Evolutionary conservation across 2,329 filamentous ascomycete species (phyloP), one percentile per base, ranked within the genome.

Genomic region (Aplosporella prunicola): DNA sequence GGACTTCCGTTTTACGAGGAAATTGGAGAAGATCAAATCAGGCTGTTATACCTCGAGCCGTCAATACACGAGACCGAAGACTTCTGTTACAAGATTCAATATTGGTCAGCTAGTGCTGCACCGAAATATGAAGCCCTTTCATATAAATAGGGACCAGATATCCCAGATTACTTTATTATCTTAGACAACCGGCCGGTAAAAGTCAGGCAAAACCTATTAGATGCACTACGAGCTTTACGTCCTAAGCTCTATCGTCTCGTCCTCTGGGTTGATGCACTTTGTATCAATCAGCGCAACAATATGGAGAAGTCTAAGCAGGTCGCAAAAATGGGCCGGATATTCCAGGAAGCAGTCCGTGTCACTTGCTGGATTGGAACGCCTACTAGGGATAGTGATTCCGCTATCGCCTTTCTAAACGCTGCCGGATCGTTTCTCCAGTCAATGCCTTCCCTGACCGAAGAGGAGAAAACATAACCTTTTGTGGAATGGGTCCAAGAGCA

Each of bases 301-400:
- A 22, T 32, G 25, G 42, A 44, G 31, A 42, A 34, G 17, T 39
- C 20, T 25, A 11, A 18, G 22, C 33, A 44, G 26, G 24, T 44
- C 18, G 9, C 16, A 3, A 26, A 26, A 9, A 35, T 43, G 35
- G 16, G 18, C 10, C 15, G 28, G 9, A 43, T 44, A 6, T 44
- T 32, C 35, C 8, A 15, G 13, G 14, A 17, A 10, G 28, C 33
- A 23, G 3, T 20, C 18, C 11, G 20, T 10, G 35, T 40, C 3
- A 14, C 16, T 2, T 27, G 26, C 2, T 44, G 45, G 45, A 32
- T 47, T 15, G 45, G 45, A n/a, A 31, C 39, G 5, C 43, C 45
- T 23, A 42, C 44, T 8, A 18, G 37, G 2, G 25, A 35, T 9
- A 46, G 43, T 23, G 27, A 34, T 17, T 6, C 13, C 9, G 41